Base-by-base conservation (phyloP, 2,329 filamentous ascomycete genomes). In the Epicoccum sorghinum region DNA sequence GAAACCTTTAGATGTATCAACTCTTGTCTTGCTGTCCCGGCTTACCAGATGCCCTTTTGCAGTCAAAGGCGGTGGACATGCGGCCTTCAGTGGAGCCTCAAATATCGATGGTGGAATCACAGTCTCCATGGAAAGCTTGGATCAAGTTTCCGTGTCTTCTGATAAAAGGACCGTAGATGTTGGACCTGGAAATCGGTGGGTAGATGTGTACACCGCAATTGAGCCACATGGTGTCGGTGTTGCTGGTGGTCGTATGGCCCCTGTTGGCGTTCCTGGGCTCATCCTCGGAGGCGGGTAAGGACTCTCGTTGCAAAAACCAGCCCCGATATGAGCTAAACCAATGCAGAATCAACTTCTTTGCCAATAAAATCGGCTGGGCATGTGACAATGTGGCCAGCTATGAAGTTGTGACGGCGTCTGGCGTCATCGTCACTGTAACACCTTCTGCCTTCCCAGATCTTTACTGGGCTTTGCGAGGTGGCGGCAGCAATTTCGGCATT, bases 81-180 rank as follows among this genome's bases (percentile, higher is more conserved):
- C 42, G 14, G 59, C 60, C 3, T 72, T 72, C 53, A 62, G 67
- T 0, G 77, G 77, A 14, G 69, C 72, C 8, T 75, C 75, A 14
- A 77, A 72, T 41, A 77, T 79, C 27, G 63, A 73, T 1, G 65
- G 65, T 32, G 78, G 78, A 0, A 74, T 81, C 7, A 78, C 76
- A 0, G 67, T 81, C 35, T 74, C 76, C 29, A 66, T 80, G 23
- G 66, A 67, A n/a, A 53, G 55, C 6, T 47, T 76, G 32, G 70
- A 71, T n/a, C 24, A 58, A 1, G 61, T 75, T 12, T 42, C 44
- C 1, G 53, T 71, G 13, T 59, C 62, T 0, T 23, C 43, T 3
- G 65, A 39, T 18, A 39, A 39, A 22, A 39, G 71, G 30, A 66
- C 60, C 1, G 69, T 67, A 0, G 50, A 46, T 8, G 53, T 76